Base-by-base conservation (phyloP, 2,329 filamentous ascomycete genomes). In the Cytospora mali region DNA sequence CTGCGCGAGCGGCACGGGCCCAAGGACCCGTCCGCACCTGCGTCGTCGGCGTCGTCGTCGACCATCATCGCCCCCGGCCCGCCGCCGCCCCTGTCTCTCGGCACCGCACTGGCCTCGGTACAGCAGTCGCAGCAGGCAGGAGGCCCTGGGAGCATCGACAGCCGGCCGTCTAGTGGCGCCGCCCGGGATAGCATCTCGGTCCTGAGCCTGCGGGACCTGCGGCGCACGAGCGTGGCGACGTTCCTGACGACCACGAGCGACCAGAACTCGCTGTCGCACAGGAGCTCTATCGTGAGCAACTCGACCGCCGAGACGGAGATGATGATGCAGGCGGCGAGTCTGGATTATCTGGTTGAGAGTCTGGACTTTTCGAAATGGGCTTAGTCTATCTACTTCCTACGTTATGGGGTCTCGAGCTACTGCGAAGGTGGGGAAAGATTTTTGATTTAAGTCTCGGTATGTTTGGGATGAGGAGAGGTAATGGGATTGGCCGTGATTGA, bases 1-100 rank as follows among this genome's bases (percentile, higher is more conserved):
- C 82, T 99, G 55, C 87, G 93, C 29, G 91, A 96, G 63, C 86
- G 84, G 64, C 83, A 89, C 68, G 80, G 77, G 2, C 77, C 78
- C 10, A 85, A 81, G 67, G 54, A 68, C 39, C 29, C 60, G 68
- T 77, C 71, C 60, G 73, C 67, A 65, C 72, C 68, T 73, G 62
- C 56, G 70, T 63, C 71, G 66, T 69, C 69, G n/a, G n/a, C n/a
- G 71, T 70, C 69, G 18, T 67, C 72, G 61, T 65, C 71, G 65
- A 57, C 74, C 62, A 61, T 76, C n/a, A 42, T 48, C n/a, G 39
- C 57, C 10, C 28, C 50, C 14, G 46, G 13, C 35, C 48, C 51
- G 6, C 42, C 64, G 6, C 55, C 64, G 7, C 64, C 64, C 28
- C 33, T 59, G 57, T 61, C 64, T 18, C 55, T 66, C 4, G 55